Conservation (phyloP, 768 basidiomycete species). For the Boletus insuetus region DNA sequence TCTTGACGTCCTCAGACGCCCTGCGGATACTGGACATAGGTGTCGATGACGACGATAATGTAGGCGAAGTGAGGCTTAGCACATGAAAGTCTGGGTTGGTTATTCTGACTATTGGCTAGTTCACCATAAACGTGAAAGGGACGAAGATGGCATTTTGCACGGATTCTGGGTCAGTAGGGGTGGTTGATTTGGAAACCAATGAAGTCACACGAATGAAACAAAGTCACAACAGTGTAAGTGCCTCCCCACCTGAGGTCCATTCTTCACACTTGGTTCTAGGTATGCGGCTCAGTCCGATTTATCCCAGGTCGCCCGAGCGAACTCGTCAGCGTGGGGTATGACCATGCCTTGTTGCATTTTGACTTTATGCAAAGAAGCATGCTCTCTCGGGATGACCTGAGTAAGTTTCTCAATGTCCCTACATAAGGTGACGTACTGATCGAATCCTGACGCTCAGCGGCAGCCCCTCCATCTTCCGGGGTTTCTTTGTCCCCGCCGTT, state of each 20-base stretch:
- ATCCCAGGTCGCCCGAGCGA: conserved; percentile 70
- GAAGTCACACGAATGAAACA: conserved; percentile 55
- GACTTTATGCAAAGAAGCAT: conserved; percentile 55
- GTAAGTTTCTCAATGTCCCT: conserved; percentile 34
- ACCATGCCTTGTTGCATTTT: conserved; percentile 64
- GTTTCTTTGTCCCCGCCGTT: conserved; percentile 74
- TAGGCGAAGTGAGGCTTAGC: conserved; percentile 61
- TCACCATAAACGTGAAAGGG: conserved; percentile 54
- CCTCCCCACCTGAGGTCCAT: neutral
- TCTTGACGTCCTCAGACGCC: conserved; percentile 53
- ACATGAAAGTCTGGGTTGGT: neutral
- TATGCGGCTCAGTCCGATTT: conserved; percentile 68
- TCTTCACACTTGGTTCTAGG: conserved; percentile 39
- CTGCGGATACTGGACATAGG: conserved; percentile 43
- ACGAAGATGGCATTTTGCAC: conserved; percentile 61
- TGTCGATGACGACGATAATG: conserved; percentile 49
- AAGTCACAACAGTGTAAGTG: conserved; percentile 60
- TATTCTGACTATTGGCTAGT: conserved; percentile 49
- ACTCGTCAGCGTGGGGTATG: conserved; percentile 76
- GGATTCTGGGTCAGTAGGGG: conserved; percentile 68
- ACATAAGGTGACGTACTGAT: neutral
- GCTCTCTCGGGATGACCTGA: conserved; percentile 57
- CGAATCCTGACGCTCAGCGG: conserved; percentile 25
- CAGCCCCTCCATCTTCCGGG: conserved; percentile 41
- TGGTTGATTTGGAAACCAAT: conserved; percentile 55